A percentile compares a stretch with the other conserved stretches of the same genome.
These are phyloP conservation scores for Gloeostereum incarnatum DNA, from an alignment of 768 basidiomycete species.

Conservation along the genomic window DNA sequence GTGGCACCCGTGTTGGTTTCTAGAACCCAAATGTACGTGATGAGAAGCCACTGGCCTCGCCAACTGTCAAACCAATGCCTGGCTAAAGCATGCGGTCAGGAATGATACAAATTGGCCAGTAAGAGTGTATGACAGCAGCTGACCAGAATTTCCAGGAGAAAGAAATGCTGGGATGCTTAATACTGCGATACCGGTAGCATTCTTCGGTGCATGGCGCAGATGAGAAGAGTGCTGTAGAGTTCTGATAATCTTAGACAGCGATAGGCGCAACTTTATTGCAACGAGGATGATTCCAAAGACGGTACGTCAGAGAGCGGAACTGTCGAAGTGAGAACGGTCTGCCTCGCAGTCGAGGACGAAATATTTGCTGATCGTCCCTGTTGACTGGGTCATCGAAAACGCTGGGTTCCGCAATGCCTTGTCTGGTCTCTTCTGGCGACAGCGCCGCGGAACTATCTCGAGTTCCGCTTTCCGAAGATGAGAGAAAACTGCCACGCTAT, in stretches of 20 bases:
- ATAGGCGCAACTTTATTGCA: conserved; percentile 19
- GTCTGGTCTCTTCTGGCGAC: conserved; percentile 20
- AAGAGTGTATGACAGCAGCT: conserved; percentile 1
- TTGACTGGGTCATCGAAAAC: conserved; percentile 3
- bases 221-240: conserved; percentile 28
- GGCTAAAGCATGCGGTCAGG: too few relatives aligned
- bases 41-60: conserved; percentile 41
- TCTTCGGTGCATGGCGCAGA: conserved; percentile 35
- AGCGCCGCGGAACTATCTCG: conserved; percentile 14
- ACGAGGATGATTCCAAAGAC: conserved; percentile 16
- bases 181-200: conserved; percentile 30
- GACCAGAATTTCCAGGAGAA: conserved; percentile 23
- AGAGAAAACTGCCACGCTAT: conserved; percentile 6
- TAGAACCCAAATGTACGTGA: conserved; percentile 41
- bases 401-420: conserved; percentile 21
- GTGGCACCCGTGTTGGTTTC: conserved; percentile 46
- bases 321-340: conserved; percentile 6
- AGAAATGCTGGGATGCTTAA: conserved; percentile 34
- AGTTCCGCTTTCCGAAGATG: conserved; percentile 9
- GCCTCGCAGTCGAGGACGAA: conserved; percentile 3
- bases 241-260: conserved; percentile 20
- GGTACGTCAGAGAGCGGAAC: conserved; percentile 7
- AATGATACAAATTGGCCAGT: background rate
- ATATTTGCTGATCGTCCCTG: background rate
- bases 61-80: conserved; percentile 24